These are phyloP conservation scores for Grosmannia clavigera DNA, from an alignment of 2,329 filamentous ascomycete genomes.

Conservation along the genomic window DNA sequence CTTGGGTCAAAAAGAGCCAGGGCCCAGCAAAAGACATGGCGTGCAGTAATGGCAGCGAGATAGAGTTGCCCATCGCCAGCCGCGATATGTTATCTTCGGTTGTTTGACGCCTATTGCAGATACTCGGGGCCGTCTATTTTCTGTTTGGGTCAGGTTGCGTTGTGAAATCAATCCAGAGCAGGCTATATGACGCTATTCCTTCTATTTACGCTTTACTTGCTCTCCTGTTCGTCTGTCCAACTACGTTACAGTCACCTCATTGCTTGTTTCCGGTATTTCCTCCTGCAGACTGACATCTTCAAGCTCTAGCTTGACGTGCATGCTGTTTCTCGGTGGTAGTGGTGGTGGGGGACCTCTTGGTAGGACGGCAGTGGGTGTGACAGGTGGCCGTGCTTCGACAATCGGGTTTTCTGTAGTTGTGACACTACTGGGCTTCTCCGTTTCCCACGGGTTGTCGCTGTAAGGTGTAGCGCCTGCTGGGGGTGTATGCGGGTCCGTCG, in stretches of 20 bases:
- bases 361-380: not conserved
- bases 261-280: not conserved
- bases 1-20: too few species aligned
- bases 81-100: too few species aligned
- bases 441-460: constrained; percentile 4
- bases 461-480: not conserved
- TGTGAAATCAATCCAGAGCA: not conserved
- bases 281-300: constrained; percentile 2
- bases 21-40: too few species aligned
- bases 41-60: too few species aligned
- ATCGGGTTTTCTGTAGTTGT: not conserved
- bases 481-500: not conserved
- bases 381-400: not conserved
- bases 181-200: not conserved
- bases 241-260: not conserved
- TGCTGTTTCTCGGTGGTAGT: not conserved
- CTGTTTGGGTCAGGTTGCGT: not conserved
- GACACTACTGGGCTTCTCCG: not conserved
- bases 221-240: not conserved
- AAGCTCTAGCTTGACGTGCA: not conserved
- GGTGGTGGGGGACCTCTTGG: constrained; percentile 2
- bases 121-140: too few species aligned
- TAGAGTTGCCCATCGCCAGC: too few species aligned
- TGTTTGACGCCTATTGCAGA: too few species aligned
- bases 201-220: not conserved